Percentiles rank a stretch among this genome's conserved stretches.
phyloP scores from a whole-genome alignment of 2,329 filamentous ascomycete genomes.

The Endocalyx cinctus region DNA sequence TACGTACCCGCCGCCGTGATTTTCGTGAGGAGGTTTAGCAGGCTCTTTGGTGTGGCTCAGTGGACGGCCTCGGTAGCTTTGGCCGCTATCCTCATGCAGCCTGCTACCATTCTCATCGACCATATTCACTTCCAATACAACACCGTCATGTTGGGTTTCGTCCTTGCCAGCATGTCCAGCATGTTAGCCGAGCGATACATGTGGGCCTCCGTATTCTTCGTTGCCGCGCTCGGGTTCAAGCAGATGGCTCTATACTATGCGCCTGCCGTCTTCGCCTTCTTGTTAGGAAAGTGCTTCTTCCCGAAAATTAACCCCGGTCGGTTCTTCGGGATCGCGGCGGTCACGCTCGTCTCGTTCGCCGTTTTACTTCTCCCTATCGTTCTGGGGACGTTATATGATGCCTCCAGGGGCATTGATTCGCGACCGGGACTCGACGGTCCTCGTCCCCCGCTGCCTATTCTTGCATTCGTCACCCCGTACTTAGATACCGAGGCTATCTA shows the following conservation, averaged over 20 bases:
- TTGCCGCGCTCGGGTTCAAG: slow-evolving; percentile 91
- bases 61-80: slow-evolving; percentile 85
- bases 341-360: slow-evolving; percentile 69
- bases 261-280: slow-evolving; percentile 84
- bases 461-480: slow-evolving; percentile 51
- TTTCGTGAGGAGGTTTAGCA: slow-evolving; percentile 77
- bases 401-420: slow-evolving; percentile 57
- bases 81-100: slow-evolving; percentile 87
- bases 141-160: slow-evolving; percentile 93
- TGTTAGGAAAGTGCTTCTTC: slow-evolving; percentile 80
- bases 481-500: slow-evolving; percentile 63
- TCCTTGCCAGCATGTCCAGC: slow-evolving; percentile 81
- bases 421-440: slow-evolving; percentile 53
- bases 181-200: slow-evolving; percentile 79
- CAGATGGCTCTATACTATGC: slow-evolving; percentile 99
- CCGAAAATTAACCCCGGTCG: slow-evolving; percentile 64
- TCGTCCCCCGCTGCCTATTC: slow-evolving; percentile 59
- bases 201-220: slow-evolving; percentile 92
- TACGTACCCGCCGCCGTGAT: slow-evolving; percentile 83
- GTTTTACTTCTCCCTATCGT: slow-evolving; percentile 73
- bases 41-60: slow-evolving; percentile 68
- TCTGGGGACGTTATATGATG: slow-evolving; percentile 65
- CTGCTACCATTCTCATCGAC: slow-evolving; percentile 83
- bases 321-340: slow-evolving; percentile 68
- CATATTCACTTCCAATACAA: slow-evolving; percentile 90